Percentiles rank a stretch among this genome's conserved stretches.
Conservation (phyloP, 164 flowering plant species). For the Houttuynia cordata region DNA sequence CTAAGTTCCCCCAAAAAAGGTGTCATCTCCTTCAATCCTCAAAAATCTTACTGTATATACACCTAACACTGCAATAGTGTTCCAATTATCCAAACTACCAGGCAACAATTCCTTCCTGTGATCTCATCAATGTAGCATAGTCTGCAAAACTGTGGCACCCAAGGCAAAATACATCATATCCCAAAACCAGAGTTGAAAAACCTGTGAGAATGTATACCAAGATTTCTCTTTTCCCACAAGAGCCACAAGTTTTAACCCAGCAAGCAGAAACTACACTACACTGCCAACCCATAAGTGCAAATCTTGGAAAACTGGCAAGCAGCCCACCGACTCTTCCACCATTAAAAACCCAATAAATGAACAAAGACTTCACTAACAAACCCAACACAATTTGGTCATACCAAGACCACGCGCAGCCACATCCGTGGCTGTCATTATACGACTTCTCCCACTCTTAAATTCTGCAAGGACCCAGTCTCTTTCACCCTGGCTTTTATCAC, state of each 20-base stretch:
- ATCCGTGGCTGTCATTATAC: constrained; percentile 98
- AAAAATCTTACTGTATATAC: no score
- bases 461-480: constrained; percentile 96
- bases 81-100: background rate
- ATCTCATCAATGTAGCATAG: background rate
- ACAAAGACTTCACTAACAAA: constrained; percentile 14
- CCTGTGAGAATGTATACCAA: background rate
- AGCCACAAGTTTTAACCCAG: background rate
- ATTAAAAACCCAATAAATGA: constrained; percentile 19
- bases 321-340: constrained; percentile 72
- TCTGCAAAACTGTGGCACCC: constrained; percentile 1
- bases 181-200: background rate
- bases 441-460: constrained; percentile 94
- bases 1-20: background rate
- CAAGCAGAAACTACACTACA: constrained; percentile 2
- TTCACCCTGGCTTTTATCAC: constrained; percentile 92
- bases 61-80: background rate
- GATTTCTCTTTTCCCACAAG: background rate
- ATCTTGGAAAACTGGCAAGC: no score
- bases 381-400: constrained; percentile 72
- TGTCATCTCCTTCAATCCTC: background rate
- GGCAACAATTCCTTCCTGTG: background rate
- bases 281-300: no score
- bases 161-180: background rate
- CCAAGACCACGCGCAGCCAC: constrained; percentile 99